These are phyloP conservation scores for Arthroderma sp. DNA, from an alignment of 2,329 filamentous ascomycete species.

Conservation along the genomic window DNA sequence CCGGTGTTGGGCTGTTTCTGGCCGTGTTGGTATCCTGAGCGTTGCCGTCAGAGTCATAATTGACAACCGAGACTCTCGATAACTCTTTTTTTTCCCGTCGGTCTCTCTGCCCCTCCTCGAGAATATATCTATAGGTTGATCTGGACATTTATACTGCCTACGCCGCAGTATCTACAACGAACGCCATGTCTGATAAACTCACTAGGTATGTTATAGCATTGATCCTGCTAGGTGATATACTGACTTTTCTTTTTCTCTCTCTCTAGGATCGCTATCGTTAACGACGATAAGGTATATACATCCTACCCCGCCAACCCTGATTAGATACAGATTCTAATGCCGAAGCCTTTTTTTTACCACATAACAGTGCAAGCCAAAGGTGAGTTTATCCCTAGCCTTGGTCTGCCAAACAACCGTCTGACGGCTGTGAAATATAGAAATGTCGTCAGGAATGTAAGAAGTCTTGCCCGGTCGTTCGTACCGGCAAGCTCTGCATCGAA, in stretches of 20 bases:
- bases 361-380: slow-evolving; percentile 73
- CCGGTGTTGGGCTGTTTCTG: too few relatives aligned
- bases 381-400: slow-evolving; percentile 31
- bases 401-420: neutral
- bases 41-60: too few relatives aligned
- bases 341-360: neutral
- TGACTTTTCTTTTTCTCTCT: slow-evolving; percentile 13
- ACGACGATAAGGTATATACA: slow-evolving; percentile 75
- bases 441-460: slow-evolving; percentile 99
- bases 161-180: neutral
- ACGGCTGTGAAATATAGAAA: slow-evolving; percentile 51
- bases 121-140: neutral
- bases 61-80: too few relatives aligned
- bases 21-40: too few relatives aligned
- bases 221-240: slow-evolving; percentile 4
- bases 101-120: neutral
- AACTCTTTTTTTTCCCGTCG: neutral
- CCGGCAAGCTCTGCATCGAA: slow-evolving; percentile 95
- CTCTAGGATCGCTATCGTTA: slow-evolving; percentile 97
- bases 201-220: slow-evolving; percentile 57
- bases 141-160: neutral
- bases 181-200: slow-evolving; percentile 78
- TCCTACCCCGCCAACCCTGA: slow-evolving; percentile 18
- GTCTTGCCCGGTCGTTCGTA: slow-evolving; percentile 91
- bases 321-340: neutral